Base-by-base conservation (phyloP, 192 early-diverging fungal species). In the Bifiguratus adelaidae region DNA sequence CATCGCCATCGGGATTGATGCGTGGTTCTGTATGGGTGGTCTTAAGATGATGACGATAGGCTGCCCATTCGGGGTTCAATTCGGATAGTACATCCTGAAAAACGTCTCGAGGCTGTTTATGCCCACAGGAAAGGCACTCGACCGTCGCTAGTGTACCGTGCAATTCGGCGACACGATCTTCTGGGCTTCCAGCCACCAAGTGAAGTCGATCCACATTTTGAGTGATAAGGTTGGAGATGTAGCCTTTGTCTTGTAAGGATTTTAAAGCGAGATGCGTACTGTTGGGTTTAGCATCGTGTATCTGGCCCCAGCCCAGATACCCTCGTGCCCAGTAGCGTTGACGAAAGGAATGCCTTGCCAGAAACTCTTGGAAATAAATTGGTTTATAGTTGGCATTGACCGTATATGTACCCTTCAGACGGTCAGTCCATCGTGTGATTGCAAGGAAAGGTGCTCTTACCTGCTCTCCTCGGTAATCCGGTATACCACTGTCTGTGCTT, bases 151-250 rank as follows among this genome's bases (percentile, higher is more conserved):
- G 63, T 11, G 82, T 78, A 7, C 93, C 93, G 44, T 96, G 93
- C 11, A 96, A 61, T 59, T 96, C 93, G n/a, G 88, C 41, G 4
- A 88, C 65, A 13, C 68, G 47, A 2, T 56, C 48, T 29, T 73
- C 48, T 1, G 47, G 33, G 3, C 52, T 53, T 24, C 81, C 84
- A 7, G 76, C 77, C 19, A 60, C 65, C 23, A 67, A 58, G 41
- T 93, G 86, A 58, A 94, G 54, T 1, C 79, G 76, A 46, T 97
- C 93, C 16, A 97, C 93, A 55, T 97, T 97, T 49, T 97, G 93
- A 7, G 93, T 94, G 23, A 94, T 79, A 19, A 97, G 38, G 24
- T 78, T 58, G 8, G 50, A 33, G 36, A 83, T 42, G 50, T 67
- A 59, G 0, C 70, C 66, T 5, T 48, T 15, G 1, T 57, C 30